These are phyloP conservation scores for Theobroma cacao DNA, from an alignment of 345 rosid species.

Conservation along the genomic window DNA sequence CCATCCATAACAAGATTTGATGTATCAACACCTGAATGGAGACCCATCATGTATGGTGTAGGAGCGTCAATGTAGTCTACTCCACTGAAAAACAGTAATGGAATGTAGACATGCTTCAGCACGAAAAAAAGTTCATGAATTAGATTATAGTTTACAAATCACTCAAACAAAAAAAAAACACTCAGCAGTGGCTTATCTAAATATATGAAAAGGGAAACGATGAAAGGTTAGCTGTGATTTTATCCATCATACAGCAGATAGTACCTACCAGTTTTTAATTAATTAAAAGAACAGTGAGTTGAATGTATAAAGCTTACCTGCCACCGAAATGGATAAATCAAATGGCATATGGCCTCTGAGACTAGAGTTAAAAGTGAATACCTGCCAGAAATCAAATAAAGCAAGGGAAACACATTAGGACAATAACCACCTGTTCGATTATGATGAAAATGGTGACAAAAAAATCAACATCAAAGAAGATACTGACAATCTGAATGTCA, in stretches of 20 bases:
- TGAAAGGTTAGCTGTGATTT: not conserved
- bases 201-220: not conserved
- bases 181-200: not conserved
- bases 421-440: not conserved
- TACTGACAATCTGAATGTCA: not conserved
- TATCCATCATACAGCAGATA: constrained; percentile 5
- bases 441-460: not conserved
- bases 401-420: constrained; percentile 4
- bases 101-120: constrained; percentile 99
- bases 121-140: constrained; percentile 53
- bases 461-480: not conserved
- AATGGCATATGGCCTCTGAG: constrained; percentile 95
- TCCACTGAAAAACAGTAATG: constrained; percentile 99
- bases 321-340: constrained; percentile 98
- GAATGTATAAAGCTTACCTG: constrained; percentile 49
- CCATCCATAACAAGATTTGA: constrained; percentile 90
- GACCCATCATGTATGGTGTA: constrained; percentile 99
- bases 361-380: constrained; percentile 88
- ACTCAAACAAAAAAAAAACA: constrained; percentile 9
- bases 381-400: constrained; percentile 42
- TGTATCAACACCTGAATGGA: constrained; percentile 92
- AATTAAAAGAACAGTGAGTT: not conserved
- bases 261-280: not conserved
- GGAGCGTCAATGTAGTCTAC: constrained; percentile 99
- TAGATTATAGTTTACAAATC: constrained; percentile 29